Base-by-base conservation (phyloP, 164 flowering plant genomes). In the Piper longum region DNA sequence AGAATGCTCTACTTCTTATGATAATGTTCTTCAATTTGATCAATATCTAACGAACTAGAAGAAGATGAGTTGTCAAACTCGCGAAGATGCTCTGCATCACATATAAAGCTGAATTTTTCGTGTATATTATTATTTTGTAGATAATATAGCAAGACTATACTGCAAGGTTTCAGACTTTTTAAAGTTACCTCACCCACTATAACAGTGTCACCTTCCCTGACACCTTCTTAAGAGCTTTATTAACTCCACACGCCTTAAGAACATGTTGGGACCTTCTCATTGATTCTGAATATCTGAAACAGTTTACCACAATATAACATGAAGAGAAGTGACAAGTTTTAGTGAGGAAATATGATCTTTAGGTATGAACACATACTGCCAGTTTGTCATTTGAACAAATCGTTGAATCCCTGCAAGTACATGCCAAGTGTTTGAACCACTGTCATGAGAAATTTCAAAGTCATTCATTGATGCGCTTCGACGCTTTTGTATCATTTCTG, bases 301-400 rank as follows among this genome's bases (percentile, higher is more conserved):
- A 26, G 16, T 9, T 57, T 26, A 18, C 16, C 62, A 8, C 8
- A 2, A 7, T 26, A 26, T n/a, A 14, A 40, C 51, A 40, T 19
- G 5, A 13, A 60, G 62, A 43, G 42, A n/a, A 43, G 45, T 43
- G 45, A 43, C 26, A 45, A 36, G 45, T 0, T 44, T 3, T 2
- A 45, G 54, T 16, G 45, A 62, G 1, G 45, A 62, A 41, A 1
- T 3, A 61, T 4, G 36, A 0, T 57, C 41, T 36, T 62, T 43
- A 14, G 57, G 41, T 59, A 57, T 59, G 56, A 62, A 57, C 17
- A 51, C 85, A 26, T 75, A 93, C 98, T 87, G 77, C 98, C 98
- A 93, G 70, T 90, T 89, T 68, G 98, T 93, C 97, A 93, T 93
- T 76, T 88, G 98, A 71, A 93, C 83, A 76, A 93, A 93, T 48